Conservation (phyloP, 805 yeast species). For the Diddensiella santjacobensis region DNA sequence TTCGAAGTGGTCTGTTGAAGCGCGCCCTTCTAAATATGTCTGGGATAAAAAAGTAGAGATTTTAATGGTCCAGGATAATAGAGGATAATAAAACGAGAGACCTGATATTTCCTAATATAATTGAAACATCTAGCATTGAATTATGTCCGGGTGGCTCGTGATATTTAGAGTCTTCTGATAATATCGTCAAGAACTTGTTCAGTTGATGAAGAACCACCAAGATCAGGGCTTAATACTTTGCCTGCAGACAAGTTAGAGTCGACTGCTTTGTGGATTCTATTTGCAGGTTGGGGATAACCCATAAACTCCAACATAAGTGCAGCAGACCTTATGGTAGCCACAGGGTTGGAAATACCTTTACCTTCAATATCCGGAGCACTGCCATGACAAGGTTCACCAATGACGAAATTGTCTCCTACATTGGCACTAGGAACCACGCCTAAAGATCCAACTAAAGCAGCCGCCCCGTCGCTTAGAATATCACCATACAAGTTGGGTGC, state of each 20-base stretch:
- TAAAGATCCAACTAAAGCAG: slow-evolving; percentile 91
- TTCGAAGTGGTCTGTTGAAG: too few species aligned
- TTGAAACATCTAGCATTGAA: too few species aligned
- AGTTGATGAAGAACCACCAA: slow-evolving; percentile 88
- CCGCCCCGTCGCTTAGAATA: slow-evolving; percentile 92
- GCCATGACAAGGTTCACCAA: slow-evolving; percentile 99
- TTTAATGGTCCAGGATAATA: too few species aligned
- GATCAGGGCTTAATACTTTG: slow-evolving; percentile 81
- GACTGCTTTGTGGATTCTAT: slow-evolving; percentile 88
- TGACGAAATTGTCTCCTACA: slow-evolving; percentile 92
- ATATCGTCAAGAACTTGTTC: slow-evolving; percentile 85
- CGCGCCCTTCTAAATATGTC: too few species aligned
- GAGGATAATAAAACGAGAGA: too few species aligned
- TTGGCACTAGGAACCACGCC: slow-evolving; percentile 98
- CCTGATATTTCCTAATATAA: too few species aligned
- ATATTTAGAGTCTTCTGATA: slow-evolving; percentile 46
- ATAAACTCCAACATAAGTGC: slow-evolving; percentile 96
- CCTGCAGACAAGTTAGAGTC: slow-evolving; percentile 87
- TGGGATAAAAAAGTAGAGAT: too few species aligned
- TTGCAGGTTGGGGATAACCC: slow-evolving; percentile 87
- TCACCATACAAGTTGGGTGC: slow-evolving; percentile 99
- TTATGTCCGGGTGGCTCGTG: too few species aligned
- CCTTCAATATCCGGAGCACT: slow-evolving; percentile 99
- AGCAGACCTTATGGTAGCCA: slow-evolving; percentile 96
- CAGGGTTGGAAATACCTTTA: slow-evolving; percentile 82